Conservation (phyloP, 2,329 filamentous ascomycete species). For the Fusarium aywerte region DNA sequence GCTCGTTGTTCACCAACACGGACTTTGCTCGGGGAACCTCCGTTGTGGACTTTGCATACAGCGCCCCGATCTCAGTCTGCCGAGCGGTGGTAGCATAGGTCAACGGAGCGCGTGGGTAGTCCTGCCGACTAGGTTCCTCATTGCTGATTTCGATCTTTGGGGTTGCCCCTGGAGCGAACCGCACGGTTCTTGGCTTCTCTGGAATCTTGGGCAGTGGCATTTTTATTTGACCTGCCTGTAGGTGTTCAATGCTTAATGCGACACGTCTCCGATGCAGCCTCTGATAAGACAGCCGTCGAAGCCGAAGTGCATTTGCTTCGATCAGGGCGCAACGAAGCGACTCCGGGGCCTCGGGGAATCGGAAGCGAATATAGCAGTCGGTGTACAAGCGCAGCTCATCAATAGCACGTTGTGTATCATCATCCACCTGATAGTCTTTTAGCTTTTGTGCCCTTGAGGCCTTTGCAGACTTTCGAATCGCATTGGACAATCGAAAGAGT, state of each 20-base stretch:
- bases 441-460: not conserved
- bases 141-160: not conserved
- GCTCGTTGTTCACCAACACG: not conserved
- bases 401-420: not conserved
- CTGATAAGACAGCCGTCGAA: not conserved
- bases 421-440: not conserved
- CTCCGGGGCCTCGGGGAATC: not conserved
- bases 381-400: slow-evolving; percentile 1
- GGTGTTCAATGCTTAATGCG: not conserved
- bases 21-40: not conserved
- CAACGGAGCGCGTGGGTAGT: not conserved
- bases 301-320: not conserved
- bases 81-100: not conserved
- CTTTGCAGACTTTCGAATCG: not conserved
- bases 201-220: not conserved
- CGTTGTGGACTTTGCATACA: not conserved
- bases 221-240: too few relatives aligned
- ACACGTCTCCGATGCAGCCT: not conserved
- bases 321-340: not conserved
- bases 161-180: not conserved
- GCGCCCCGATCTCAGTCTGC: not conserved
- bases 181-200: not conserved
- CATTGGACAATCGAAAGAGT: not conserved
- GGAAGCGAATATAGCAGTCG: not conserved
- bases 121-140: not conserved